phyloP scores from a whole-genome alignment of 2,329 filamentous ascomycete species.

The Diplodia seriata region DNA sequence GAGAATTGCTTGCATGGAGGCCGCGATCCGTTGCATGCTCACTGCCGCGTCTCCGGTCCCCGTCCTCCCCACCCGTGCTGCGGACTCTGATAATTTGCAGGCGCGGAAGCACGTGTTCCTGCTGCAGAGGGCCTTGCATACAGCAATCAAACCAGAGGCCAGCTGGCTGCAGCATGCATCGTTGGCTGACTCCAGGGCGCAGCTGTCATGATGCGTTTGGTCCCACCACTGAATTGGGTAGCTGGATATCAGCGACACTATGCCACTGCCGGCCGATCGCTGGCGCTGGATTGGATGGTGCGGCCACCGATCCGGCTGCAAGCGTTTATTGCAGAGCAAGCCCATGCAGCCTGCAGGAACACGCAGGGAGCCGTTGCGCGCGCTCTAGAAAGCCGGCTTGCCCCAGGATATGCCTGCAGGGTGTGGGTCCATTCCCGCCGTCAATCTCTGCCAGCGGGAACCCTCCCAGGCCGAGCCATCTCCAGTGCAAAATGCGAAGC shows the following conservation, averaged over 20 bases:
- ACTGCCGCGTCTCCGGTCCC: background rate
- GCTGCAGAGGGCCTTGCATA: background rate
- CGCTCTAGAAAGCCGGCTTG: slow-evolving; percentile 5
- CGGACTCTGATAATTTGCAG: background rate
- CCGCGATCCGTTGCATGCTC: slow-evolving; percentile 15
- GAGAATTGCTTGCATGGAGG: slow-evolving; percentile 24
- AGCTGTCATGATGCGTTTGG: slow-evolving; percentile 1
- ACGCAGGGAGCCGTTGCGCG: slow-evolving; percentile 21
- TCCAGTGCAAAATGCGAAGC: background rate
- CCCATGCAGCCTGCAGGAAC: slow-evolving; percentile 25
- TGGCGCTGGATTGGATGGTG: background rate
- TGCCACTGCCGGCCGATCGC: background rate
- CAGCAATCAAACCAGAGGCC: background rate
- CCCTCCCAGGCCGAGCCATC: background rate
- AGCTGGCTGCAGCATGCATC: background rate
- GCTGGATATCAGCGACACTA: background rate
- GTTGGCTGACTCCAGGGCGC: background rate
- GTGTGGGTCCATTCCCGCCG: slow-evolving; percentile 16
- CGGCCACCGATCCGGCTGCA: slow-evolving; percentile 11
- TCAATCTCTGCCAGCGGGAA: background rate
- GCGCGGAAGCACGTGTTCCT: background rate
- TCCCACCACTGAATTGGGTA: background rate
- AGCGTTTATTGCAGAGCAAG: background rate
- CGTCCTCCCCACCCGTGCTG: background rate
- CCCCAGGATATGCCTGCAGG: slow-evolving; percentile 23